Conservation (phyloP, 257 asterid genomes). For the Ilex asprella region DNA sequence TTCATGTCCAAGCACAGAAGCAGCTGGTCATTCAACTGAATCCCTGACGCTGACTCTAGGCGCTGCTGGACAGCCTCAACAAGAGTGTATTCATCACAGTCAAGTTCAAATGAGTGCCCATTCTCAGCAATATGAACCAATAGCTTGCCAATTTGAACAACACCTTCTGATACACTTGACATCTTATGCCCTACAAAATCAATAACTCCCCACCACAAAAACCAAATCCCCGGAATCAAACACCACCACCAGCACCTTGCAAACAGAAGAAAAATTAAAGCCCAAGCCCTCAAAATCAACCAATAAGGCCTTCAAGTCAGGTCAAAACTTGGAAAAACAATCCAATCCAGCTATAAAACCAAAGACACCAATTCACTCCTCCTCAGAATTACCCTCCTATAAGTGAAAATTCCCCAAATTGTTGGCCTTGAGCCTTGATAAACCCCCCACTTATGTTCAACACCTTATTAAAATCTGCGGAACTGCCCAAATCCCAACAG, state of each 20-base stretch:
- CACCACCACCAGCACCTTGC: constrained; percentile 2
- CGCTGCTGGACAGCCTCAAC: constrained; percentile 70
- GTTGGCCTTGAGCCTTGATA: background rate
- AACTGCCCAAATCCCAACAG: too few relatives aligned
- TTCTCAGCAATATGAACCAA: constrained; percentile 77
- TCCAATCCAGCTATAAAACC: background rate
- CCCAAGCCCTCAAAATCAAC: too few relatives aligned
- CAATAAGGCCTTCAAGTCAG: too few relatives aligned
- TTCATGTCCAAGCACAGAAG: constrained; percentile 85
- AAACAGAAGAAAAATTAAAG: too few relatives aligned
- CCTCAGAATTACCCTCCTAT: background rate
- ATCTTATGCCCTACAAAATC: constrained; percentile 31
- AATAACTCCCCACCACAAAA: constrained; percentile 10
- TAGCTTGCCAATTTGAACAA: constrained; percentile 69
- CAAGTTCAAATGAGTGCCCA: constrained; percentile 71
- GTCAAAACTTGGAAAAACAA: background rate
- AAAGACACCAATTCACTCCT: background rate
- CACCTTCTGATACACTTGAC: constrained; percentile 44
- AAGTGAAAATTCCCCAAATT: constrained; percentile 3
- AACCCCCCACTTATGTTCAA: too few relatives aligned
- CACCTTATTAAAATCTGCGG: too few relatives aligned
- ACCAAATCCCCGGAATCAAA: constrained; percentile 6
- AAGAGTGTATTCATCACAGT: constrained; percentile 59
- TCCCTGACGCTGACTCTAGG: constrained; percentile 54
- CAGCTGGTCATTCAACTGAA: constrained; percentile 67